Evolutionary conservation across 139 green algal species (phyloP).

Genomic region (Coelastrella sp.): DNA sequence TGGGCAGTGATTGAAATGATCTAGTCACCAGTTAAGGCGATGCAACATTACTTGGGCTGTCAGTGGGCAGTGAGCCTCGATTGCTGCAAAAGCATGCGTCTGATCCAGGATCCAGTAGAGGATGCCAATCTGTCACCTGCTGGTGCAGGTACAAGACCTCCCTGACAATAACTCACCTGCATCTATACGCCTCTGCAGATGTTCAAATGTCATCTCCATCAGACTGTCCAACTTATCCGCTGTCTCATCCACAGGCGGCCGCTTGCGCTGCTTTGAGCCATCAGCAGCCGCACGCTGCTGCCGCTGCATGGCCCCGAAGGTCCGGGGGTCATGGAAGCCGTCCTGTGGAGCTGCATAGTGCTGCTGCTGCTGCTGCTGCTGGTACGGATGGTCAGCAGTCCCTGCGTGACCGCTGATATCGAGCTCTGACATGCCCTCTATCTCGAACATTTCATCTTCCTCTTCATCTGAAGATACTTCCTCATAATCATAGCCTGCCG

Average conservation of each 20-base stretch:
- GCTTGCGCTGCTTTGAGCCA: background rate
- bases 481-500: conserved; percentile 69
- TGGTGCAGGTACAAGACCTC: background rate
- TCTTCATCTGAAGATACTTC: conserved; percentile 58
- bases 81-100: too few relatives aligned
- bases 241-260: conserved; percentile 62
- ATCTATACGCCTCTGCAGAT: conserved; percentile 65
- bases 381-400: background rate
- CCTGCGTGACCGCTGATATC: conserved; percentile 55
- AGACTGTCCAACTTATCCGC: conserved; percentile 91
- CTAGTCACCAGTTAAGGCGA: too few relatives aligned
- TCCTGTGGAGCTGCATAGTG: conserved; percentile 13
- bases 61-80: too few relatives aligned
- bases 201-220: conserved; percentile 87
- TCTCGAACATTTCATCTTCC: conserved; percentile 84
- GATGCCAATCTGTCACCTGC: too few relatives aligned
- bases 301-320: conserved; percentile 13
- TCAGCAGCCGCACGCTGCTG: background rate
- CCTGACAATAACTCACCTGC: conserved; percentile 48
- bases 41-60: too few relatives aligned
- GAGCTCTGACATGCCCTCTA: conserved; percentile 84
- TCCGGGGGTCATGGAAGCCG: conserved; percentile 4
- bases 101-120: too few relatives aligned
- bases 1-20: too few relatives aligned
- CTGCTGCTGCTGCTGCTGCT: conserved; percentile 21